Evolutionary conservation across 257 asterid genomes (phyloP), one percentile per base, ranked within the genome.

Genomic region (Gynochthodes officinalis): DNA sequence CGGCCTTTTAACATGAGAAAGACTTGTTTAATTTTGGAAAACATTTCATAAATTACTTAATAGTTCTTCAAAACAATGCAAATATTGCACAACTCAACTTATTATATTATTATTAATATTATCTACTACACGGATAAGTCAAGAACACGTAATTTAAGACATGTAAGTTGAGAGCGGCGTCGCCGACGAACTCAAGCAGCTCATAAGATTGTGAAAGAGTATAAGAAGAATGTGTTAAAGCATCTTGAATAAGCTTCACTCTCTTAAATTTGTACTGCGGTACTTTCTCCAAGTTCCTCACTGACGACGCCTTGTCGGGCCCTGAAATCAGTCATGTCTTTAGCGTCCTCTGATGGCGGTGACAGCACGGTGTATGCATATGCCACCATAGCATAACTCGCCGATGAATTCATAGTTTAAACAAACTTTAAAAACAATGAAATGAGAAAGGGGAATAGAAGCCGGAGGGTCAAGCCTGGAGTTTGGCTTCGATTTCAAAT

Each of bases 141-240:
- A 82, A 69, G 79, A 59, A 91, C 0, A 88, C 35, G 71, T 74
- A 78, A 68, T 84, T 89, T 1, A 92, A 64, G 15, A 94, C 8
- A 6, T 89, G 95, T 46, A 85, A 72, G 4, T 89, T 91, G 0
- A 94, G 66, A 21, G 85, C 96, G 10, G 89, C 87, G 62, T 89
- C 97, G 15, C 99, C 98, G n/a, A 94, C 70, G 72, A 89, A 87
- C 79, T 91, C 97, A 19, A 94, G 97, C 39, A 97, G 89, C 69
- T 94, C 86, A 70, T 94, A 94, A 21, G 95, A 91, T 16, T 83
- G 58, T 0, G 96, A 82, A 1, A 50, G 82, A 15, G 79, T 53
- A 84, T 68, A 89, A 4, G 99, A 94, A 21, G 98, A 70, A 75
- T 89, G 99, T 7, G 97, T 89, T 16, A 94, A 65, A 11, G 98